Evolutionary conservation across 2,329 filamentous ascomycete genomes (phyloP).

Genomic region (Fusarium sp.): DNA sequence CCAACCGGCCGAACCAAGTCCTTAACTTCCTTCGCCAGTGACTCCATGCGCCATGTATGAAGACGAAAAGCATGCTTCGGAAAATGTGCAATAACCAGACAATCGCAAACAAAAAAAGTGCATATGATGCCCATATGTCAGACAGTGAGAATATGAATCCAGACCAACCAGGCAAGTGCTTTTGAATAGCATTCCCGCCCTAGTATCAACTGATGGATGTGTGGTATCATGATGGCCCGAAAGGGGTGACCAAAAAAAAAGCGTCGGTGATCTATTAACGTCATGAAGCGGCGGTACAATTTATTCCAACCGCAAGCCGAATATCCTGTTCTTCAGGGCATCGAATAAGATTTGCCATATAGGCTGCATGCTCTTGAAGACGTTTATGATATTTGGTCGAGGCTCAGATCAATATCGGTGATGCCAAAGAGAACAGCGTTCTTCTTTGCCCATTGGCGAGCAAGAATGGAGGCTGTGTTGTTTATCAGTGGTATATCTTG

Average conservation of each 20-base stretch:
- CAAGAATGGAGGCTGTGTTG: constrained; percentile 83
- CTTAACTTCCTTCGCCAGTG: constrained; percentile 53
- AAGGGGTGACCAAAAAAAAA: constrained; percentile 32
- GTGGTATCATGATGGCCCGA: constrained; percentile 45
- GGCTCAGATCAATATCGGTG: constrained; percentile 61
- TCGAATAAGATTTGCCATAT: constrained; percentile 30
- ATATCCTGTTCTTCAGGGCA: constrained; percentile 49
- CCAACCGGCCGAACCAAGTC: constrained; percentile 55
- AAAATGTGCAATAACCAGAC: constrained; percentile 54
- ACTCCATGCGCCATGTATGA: constrained; percentile 60
- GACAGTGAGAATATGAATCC: constrained; percentile 50
- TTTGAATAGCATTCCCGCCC: constrained; percentile 28
- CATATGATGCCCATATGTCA: constrained; percentile 44
- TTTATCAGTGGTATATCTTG: constrained; percentile 32
- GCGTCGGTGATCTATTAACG: constrained; percentile 52
- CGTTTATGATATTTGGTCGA: constrained; percentile 62
- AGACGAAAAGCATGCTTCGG: constrained; percentile 54
- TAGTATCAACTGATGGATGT: constrained; percentile 36
- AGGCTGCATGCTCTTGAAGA: constrained; percentile 21
- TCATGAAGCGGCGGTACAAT: constrained; percentile 50
- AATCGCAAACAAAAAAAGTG: constrained; percentile 45
- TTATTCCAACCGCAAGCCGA: constrained; percentile 50
- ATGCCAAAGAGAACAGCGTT: constrained; percentile 72
- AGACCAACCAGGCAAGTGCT: constrained; percentile 39
- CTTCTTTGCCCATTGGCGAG: constrained; percentile 93